These are phyloP conservation scores for Chloranthus sessilifolius DNA, from an alignment of 164 flowering plant species.

Conservation along the genomic window DNA sequence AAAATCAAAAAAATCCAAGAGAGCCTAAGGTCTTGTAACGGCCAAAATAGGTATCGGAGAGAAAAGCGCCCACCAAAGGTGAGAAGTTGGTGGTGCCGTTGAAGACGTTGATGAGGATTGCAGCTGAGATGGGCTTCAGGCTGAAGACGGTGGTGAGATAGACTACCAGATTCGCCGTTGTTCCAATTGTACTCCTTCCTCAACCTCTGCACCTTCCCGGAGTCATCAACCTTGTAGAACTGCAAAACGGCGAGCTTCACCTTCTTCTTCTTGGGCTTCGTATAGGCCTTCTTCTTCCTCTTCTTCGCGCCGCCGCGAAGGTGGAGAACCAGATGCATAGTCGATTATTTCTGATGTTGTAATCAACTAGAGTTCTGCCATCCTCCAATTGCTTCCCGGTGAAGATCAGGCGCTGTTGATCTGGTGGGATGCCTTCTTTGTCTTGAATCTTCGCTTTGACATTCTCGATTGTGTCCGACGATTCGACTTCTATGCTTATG, in stretches of 20 bases:
- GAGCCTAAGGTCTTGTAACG: no score
- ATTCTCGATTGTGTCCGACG: conserved; percentile 58
- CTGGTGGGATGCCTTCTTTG: conserved; percentile 64
- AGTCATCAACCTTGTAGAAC: conserved; percentile 63
- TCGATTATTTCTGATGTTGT: conserved; percentile 60
- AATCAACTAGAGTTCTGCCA: conserved; percentile 56
- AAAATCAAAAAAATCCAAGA: no score
- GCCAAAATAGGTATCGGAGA: no score
- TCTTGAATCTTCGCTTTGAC: conserved; percentile 63
- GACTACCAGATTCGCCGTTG: no score
- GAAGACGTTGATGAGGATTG: no score
- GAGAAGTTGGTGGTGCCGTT: no score
- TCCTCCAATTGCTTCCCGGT: conserved; percentile 67
- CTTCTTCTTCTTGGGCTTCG: conserved; percentile 65
- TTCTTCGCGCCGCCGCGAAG: conserved; percentile 39
- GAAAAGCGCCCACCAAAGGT: no score
- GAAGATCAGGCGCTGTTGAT: conserved; percentile 58
- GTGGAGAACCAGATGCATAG: conserved; percentile 25
- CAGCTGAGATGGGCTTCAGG: no score
- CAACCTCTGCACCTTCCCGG: conserved; percentile 58
- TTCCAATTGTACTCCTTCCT: conserved; percentile 74
- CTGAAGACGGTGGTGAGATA: no score
- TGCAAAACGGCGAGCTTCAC: conserved; percentile 60
- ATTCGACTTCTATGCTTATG: conserved; percentile 58
- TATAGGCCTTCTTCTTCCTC: conserved; percentile 70